Percentiles rank a stretch among this genome's conserved stretches.
These are phyloP conservation scores for Solidago caesia DNA, from an alignment of 129 eudicot species.

Conservation along the genomic window DNA sequence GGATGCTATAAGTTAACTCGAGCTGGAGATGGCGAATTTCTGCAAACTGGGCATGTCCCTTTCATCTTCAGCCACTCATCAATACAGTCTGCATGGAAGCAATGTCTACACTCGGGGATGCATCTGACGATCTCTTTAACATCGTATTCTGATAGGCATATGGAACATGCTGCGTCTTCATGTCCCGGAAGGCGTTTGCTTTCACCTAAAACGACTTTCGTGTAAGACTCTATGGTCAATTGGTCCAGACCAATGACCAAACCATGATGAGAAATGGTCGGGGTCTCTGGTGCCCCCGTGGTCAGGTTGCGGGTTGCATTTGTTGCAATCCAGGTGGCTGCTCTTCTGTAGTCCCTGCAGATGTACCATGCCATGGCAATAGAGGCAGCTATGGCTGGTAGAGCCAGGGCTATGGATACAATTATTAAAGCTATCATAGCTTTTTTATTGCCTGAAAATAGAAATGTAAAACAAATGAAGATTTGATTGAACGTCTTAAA, in stretches of 20 bases:
- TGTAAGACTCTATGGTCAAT: slow-evolving; percentile 64
- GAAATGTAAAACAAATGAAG: neutral
- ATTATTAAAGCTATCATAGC: slow-evolving; percentile 39
- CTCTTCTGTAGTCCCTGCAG: slow-evolving; percentile 34
- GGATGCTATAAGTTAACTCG: slow-evolving; percentile 18
- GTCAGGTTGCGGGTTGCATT: slow-evolving; percentile 16
- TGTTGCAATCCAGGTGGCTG: slow-evolving; percentile 24
- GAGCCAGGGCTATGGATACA: slow-evolving; percentile 44
- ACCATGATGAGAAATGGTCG: neutral
- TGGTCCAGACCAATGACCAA: slow-evolving; percentile 52
- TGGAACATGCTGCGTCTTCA: slow-evolving; percentile 55
- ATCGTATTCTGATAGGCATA: slow-evolving; percentile 61
- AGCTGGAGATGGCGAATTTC: slow-evolving; percentile 57
- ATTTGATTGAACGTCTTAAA: too few species aligned
- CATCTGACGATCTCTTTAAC: slow-evolving; percentile 54
- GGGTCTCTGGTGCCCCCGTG: slow-evolving; percentile 34
- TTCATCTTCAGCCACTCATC: slow-evolving; percentile 75
- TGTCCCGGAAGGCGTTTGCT: slow-evolving; percentile 70
- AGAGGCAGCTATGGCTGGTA: slow-evolving; percentile 55
- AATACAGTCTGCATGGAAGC: slow-evolving; percentile 73
- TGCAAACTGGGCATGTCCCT: slow-evolving; percentile 70
- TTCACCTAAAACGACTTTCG: slow-evolving; percentile 63
- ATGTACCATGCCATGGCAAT: slow-evolving; percentile 32
- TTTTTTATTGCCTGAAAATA: slow-evolving; percentile 30
- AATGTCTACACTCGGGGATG: slow-evolving; percentile 74